These are phyloP conservation scores for Calonectria henricotiae DNA, from an alignment of 2,329 filamentous ascomycete genomes.

Conservation along the genomic window DNA sequence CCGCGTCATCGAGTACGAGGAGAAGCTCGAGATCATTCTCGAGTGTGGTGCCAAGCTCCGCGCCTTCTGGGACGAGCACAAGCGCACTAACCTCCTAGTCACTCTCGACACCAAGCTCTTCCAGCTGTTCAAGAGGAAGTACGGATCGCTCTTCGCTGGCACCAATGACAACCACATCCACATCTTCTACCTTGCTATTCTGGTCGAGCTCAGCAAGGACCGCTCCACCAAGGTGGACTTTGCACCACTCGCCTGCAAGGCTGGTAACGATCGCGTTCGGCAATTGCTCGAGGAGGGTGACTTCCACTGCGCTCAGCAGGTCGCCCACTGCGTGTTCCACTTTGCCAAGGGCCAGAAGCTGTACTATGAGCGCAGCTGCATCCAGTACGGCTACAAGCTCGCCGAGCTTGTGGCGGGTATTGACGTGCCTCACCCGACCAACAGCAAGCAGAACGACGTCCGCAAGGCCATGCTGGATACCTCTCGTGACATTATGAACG, in stretches of 20 bases:
- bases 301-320: constrained; percentile 61
- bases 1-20: constrained; percentile 45
- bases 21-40: constrained; percentile 44
- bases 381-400: constrained; percentile 64
- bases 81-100: constrained; percentile 55
- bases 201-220: constrained; percentile 59
- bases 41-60: constrained; percentile 51
- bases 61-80: constrained; percentile 49
- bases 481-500: constrained; percentile 49
- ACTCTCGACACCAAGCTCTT: constrained; percentile 61
- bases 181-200: constrained; percentile 61
- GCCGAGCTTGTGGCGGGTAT: constrained; percentile 64
- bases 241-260: constrained; percentile 57
- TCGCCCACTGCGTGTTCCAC: constrained; percentile 62
- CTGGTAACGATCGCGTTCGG: constrained; percentile 54
- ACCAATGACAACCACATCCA: constrained; percentile 55
- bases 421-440: constrained; percentile 55
- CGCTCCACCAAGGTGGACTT: constrained; percentile 59
- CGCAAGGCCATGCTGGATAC: constrained; percentile 44
- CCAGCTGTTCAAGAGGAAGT: constrained; percentile 58
- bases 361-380: constrained; percentile 59
- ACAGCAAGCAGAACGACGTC: constrained; percentile 51
- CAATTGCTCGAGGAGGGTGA: constrained; percentile 59
- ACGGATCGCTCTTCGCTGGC: constrained; percentile 50
- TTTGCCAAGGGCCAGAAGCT: constrained; percentile 62